Evolutionary conservation across 139 green algal species (phyloP).

Genomic region (Spirogloea muscicola): DNA sequence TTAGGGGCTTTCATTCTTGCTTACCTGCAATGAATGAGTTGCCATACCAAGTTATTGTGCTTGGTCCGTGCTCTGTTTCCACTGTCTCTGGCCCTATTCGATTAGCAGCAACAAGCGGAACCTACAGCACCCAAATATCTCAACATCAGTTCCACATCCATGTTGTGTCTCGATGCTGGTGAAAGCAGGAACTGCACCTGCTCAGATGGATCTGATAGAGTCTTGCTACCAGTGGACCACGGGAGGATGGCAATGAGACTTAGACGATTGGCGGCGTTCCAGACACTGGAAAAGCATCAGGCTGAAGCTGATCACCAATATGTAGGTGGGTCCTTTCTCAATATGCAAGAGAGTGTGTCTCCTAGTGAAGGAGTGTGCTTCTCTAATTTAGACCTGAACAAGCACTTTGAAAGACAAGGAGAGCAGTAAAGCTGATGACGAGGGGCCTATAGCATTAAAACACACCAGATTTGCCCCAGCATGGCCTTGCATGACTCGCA

Average conservation of each 20-base stretch:
- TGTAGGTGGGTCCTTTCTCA: background rate
- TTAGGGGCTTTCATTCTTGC: no score
- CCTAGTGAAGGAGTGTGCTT: background rate
- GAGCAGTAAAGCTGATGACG: background rate
- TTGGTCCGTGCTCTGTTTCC: slow-evolving; percentile 29
- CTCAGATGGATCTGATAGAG: background rate
- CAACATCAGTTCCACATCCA: background rate
- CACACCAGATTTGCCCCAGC: slow-evolving; percentile 45
- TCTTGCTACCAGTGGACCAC: background rate
- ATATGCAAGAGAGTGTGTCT: background rate
- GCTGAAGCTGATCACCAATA: background rate
- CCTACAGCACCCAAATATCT: slow-evolving; percentile 40
- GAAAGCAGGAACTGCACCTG: background rate
- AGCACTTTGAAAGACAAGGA: background rate
- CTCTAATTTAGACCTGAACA: background rate
- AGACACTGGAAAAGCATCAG: background rate
- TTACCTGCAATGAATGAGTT: slow-evolving; percentile 67
- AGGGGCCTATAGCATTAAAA: background rate
- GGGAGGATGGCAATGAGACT: no score
- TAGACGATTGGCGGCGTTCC: no score
- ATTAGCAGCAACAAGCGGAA: slow-evolving; percentile 70
- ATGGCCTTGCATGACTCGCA: slow-evolving; percentile 47
- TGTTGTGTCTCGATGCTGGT: background rate
- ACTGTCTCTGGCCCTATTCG: slow-evolving; percentile 64
- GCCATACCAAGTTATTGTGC: slow-evolving; percentile 74